Evolutionary conservation across 2,329 filamentous ascomycete species (phyloP).

Genomic region (Colletotrichum gloeosporioides): DNA sequence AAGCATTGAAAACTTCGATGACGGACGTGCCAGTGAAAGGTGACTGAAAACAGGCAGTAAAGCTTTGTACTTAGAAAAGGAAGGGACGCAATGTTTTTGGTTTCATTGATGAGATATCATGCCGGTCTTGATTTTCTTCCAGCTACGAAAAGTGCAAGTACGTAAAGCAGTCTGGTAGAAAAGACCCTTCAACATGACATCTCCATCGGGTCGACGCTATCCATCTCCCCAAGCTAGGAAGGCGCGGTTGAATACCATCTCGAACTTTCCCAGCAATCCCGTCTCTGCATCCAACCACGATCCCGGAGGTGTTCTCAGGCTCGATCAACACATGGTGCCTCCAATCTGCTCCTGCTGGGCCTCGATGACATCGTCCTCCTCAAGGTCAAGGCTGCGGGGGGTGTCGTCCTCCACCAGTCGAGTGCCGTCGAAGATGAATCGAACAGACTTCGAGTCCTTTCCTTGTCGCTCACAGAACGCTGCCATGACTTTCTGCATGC

Average conservation of each 20-base stretch:
- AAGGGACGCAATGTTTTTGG: neutral
- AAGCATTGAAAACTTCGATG: neutral
- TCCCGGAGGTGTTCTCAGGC: neutral
- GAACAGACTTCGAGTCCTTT: neutral
- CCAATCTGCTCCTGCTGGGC: neutral
- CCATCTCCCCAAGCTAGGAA: neutral
- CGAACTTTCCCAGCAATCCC: neutral
- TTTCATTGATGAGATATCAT: neutral
- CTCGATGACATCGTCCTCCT: neutral
- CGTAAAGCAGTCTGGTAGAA: neutral
- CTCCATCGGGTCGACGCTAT: neutral
- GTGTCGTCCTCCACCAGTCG: neutral
- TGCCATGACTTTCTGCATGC: neutral
- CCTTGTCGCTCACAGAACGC: neutral
- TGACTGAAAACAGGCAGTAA: neutral
- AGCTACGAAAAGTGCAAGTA: neutral
- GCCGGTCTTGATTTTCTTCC: neutral
- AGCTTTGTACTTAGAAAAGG: neutral
- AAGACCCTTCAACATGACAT: neutral
- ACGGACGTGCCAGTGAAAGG: neutral
- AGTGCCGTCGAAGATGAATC: neutral
- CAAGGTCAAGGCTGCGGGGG: neutral
- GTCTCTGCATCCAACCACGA: neutral
- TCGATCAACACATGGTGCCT: neutral
- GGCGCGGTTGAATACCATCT: neutral